These are phyloP conservation scores for Penicillium italicum DNA, from an alignment of 2,329 filamentous ascomycete species.

Conservation along the genomic window DNA sequence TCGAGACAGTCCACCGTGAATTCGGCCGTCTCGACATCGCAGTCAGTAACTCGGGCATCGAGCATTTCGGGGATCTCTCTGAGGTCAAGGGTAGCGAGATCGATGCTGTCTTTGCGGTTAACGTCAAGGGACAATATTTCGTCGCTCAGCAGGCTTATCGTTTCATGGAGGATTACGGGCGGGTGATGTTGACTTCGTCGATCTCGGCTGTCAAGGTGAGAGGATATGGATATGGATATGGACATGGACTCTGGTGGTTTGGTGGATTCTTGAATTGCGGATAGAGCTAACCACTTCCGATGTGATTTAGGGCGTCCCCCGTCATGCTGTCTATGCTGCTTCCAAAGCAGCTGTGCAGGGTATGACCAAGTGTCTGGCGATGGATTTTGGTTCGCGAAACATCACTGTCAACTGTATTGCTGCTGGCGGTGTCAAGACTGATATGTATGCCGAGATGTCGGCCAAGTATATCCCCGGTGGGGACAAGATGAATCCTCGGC, in stretches of 20 bases:
- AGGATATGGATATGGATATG: background rate
- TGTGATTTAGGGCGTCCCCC: slow-evolving; percentile 16
- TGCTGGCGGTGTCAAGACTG: slow-evolving; percentile 23
- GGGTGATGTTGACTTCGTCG: slow-evolving; percentile 23
- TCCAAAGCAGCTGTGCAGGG: slow-evolving; percentile 23
- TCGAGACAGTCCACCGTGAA: slow-evolving; percentile 13
- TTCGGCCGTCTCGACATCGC: slow-evolving; percentile 21
- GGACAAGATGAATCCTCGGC: slow-evolving; percentile 14
- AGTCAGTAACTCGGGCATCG: slow-evolving; percentile 24
- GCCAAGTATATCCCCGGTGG: slow-evolving; percentile 22
- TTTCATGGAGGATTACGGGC: slow-evolving; percentile 19
- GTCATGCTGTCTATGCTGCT: slow-evolving; percentile 21
- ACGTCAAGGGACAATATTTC: slow-evolving; percentile 25
- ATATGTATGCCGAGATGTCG: slow-evolving; percentile 23
- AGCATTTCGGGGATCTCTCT: slow-evolving; percentile 16
- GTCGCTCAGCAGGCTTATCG: slow-evolving; percentile 22
- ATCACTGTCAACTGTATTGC: slow-evolving; percentile 26
- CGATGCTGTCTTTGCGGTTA: slow-evolving; percentile 21
- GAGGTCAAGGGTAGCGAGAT: slow-evolving; percentile 18
- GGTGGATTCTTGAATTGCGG: background rate
- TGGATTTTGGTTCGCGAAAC: slow-evolving; percentile 21
- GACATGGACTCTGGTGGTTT: background rate
- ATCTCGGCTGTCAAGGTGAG: slow-evolving; percentile 23
- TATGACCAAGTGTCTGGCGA: slow-evolving; percentile 24
- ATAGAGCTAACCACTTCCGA: background rate